Percentiles rank a stretch among this genome's conserved stretches.
Conservation (phyloP, 352 stramenopile genomes). For the Globisporangium cederbergense region DNA sequence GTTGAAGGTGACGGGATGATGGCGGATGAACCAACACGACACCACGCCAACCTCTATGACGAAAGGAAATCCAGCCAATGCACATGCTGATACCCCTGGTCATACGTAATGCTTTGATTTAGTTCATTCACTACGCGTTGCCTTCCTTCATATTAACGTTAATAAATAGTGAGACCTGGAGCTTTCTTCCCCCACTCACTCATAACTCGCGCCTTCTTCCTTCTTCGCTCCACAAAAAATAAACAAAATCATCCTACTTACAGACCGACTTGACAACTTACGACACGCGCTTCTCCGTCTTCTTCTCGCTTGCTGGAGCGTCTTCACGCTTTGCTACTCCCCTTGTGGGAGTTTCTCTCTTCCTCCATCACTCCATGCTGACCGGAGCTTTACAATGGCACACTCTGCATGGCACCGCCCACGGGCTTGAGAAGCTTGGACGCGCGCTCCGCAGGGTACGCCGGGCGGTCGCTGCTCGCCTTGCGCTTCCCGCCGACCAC, state of each 20-base stretch:
- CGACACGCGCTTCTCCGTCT: neutral
- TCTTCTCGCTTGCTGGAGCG: constrained; percentile 1
- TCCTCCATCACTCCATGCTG: neutral
- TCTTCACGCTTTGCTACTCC: constrained; percentile 8
- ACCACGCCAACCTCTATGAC: too few relatives aligned
- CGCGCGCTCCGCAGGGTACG: constrained; percentile 16
- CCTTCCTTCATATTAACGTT: too few relatives aligned
- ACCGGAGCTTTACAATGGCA: constrained; percentile 4
- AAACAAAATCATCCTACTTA: constrained; percentile 8
- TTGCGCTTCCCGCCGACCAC: constrained; percentile 46
- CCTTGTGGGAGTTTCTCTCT: constrained; percentile 1
- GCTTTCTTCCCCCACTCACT: neutral
- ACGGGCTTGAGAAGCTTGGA: constrained; percentile 28
- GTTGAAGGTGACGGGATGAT: neutral
- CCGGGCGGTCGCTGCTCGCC: constrained; percentile 22
- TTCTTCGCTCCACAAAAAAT: neutral
- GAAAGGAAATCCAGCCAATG: too few relatives aligned
- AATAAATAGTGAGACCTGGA: too few relatives aligned
- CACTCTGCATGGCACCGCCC: constrained; percentile 8
- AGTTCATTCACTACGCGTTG: too few relatives aligned
- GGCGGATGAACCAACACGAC: too few relatives aligned
- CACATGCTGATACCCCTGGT: too few relatives aligned
- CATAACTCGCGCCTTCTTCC: neutral
- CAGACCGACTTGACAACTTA: constrained; percentile 9
- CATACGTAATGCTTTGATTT: too few relatives aligned